Conservation (phyloP, 805 yeast genomes). For the Metschnikowia baotianmanensis region DNA sequence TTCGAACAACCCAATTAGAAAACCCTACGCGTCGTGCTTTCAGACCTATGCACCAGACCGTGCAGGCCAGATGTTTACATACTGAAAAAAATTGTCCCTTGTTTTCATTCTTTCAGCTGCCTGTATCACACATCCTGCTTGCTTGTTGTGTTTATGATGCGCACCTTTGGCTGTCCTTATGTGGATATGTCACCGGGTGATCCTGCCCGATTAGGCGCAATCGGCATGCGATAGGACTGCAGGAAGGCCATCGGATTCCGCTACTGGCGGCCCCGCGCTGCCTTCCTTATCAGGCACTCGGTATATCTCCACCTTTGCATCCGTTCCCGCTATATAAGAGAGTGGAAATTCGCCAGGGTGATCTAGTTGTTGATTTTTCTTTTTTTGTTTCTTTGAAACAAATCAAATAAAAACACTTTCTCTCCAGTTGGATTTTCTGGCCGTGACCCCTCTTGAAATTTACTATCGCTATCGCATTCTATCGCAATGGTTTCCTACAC, state of each 20-base stretch:
- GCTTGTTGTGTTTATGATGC: no score
- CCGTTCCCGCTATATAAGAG: not conserved
- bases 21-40: no score
- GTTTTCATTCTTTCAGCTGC: no score
- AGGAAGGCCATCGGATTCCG: not conserved
- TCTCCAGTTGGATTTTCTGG: not conserved
- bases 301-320: not conserved
- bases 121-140: no score
- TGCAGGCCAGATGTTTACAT: no score
- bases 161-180: no score
- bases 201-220: not conserved
- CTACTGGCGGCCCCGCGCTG: constrained; percentile 3
- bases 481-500: constrained; percentile 19
- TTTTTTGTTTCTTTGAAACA: no score
- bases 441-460: not conserved
- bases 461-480: not conserved
- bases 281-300: constrained; percentile 2
- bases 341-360: not conserved
- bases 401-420: not conserved
- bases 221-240: not conserved
- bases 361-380: not conserved
- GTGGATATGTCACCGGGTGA: not conserved
- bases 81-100: no score
- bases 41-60: no score
- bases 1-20: no score